Evolutionary conservation across 2,329 filamentous ascomycete genomes (phyloP), one percentile per base, ranked within the genome.

Genomic region (Beauveria varroae): DNA sequence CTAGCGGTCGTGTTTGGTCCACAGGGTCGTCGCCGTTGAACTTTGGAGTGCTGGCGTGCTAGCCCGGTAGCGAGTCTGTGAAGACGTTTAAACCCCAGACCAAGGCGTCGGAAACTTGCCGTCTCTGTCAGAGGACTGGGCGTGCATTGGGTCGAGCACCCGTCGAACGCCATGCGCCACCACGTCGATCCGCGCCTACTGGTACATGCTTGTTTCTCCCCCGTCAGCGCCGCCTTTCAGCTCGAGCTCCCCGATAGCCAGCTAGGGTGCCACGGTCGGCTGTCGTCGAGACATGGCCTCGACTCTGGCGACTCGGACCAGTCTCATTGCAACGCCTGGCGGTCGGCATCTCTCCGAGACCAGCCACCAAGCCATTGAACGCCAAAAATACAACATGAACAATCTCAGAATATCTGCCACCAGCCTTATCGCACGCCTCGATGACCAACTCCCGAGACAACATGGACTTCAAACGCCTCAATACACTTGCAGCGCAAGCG

Each of bases 281-380:
- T 60, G 57, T 60, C 57, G 57, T 60, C n/a, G 41, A 60, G 57
- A 60, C 57, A 60, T 28, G 46, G 49, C 37, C 57, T 59, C 37
- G 57, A 59, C 57, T 44, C 57, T 44, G 47, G 47, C 47, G 30
- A 51, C 57, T 26, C 37, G 49, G 47, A 46, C 24, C 18, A 52
- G 5, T 18, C 20, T 30, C 24, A 46, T 50, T 58, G 46, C 46
- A 24, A 51, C 40, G 54, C 24, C 53, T 46, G n/a, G 22, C 28
- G 14, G 57, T 59, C 57, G 57, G 57, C 49, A 59, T 37, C 47
- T 59, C 57, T 44, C 57, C 57, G 57, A 59, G 57, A 40, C 46
- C 37, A 41, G 30, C 47, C 49, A 52, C n/a, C 26, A 59, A 52
- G 46, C 56, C 34, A 50, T 41, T 37, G 30, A 41, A 37, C 20